These are phyloP conservation scores for Trametes cingulata DNA, from an alignment of 768 basidiomycete species.

Conservation along the genomic window DNA sequence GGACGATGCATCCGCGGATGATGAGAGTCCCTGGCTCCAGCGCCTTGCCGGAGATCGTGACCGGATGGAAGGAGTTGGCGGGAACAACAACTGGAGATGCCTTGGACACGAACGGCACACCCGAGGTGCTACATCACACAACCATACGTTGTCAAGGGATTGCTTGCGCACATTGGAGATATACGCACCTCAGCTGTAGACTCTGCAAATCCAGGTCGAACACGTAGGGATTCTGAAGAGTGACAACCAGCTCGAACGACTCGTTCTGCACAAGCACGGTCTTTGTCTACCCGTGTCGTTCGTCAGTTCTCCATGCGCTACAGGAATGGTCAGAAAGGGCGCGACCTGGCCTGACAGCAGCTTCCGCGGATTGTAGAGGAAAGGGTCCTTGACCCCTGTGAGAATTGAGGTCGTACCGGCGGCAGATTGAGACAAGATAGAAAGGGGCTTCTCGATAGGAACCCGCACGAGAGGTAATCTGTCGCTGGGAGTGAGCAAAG, in stretches of 20 bases:
- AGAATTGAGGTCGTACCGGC: slow-evolving; percentile 47
- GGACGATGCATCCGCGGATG: slow-evolving; percentile 78
- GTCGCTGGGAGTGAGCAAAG: not conserved
- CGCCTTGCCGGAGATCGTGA: slow-evolving; percentile 70
- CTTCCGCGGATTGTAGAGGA: slow-evolving; percentile 89
- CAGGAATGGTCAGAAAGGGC: not conserved
- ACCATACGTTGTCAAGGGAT: not conserved
- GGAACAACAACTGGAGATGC: slow-evolving; percentile 67
- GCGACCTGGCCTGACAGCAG: slow-evolving; percentile 57
- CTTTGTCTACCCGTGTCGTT: slow-evolving; percentile 44
- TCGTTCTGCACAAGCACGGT: slow-evolving; percentile 81
- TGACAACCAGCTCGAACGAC: slow-evolving; percentile 75
- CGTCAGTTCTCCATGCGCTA: not conserved
- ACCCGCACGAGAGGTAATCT: slow-evolving; percentile 73
- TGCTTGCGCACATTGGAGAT: slow-evolving; percentile 9
- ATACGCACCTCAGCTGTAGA: slow-evolving; percentile 71
- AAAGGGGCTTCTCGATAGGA: slow-evolving; percentile 71
- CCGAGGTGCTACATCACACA: slow-evolving; percentile 69
- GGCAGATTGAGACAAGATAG: slow-evolving; percentile 45
- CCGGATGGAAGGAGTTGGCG: slow-evolving; percentile 70
- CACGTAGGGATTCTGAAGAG: slow-evolving; percentile 87
- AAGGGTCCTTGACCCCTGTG: slow-evolving; percentile 69
- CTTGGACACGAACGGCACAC: slow-evolving; percentile 70
- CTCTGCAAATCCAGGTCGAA: slow-evolving; percentile 90
- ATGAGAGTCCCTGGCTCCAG: slow-evolving; percentile 62